phyloP scores from a whole-genome alignment of 768 basidiomycete genomes.

The Lentinula raphanica region DNA sequence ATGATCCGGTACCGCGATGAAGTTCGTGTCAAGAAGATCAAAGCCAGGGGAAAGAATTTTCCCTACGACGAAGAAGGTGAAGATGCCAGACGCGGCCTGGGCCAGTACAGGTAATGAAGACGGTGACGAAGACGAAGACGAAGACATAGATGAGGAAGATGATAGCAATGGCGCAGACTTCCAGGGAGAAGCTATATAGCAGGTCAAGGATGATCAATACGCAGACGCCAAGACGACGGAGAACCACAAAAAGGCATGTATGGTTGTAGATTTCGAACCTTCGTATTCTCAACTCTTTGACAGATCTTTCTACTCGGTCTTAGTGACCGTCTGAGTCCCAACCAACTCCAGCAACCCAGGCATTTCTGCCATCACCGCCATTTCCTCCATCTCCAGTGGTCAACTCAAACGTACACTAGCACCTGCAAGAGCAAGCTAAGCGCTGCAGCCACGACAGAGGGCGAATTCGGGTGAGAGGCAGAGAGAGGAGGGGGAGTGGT shows the following conservation, averaged over 20 bases:
- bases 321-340: too few species aligned
- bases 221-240: conserved; percentile 62
- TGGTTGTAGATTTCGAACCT: conserved; percentile 8
- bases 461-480: too few species aligned
- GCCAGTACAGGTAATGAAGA: conserved; percentile 29
- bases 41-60: conserved; percentile 60
- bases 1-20: conserved; percentile 78
- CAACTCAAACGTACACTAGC: too few species aligned
- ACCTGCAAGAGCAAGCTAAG: too few species aligned
- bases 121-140: conserved; percentile 23
- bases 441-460: too few species aligned
- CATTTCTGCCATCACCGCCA: too few species aligned
- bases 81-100: conserved; percentile 29
- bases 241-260: conserved; percentile 21
- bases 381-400: too few species aligned
- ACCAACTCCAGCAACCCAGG: too few species aligned
- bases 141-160: conserved; percentile 22
- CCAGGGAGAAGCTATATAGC: conserved; percentile 52
- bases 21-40: conserved; percentile 79
- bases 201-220: conserved; percentile 75
- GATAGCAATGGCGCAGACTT: conserved; percentile 22
- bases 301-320: conserved; percentile 69
- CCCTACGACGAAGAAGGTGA: conserved; percentile 34
- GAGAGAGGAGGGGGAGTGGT: too few species aligned
- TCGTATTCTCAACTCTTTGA: conserved; percentile 5